Conservation (phyloP, 1,284 basidiomycete genomes). For the Flammula alnicola region DNA sequence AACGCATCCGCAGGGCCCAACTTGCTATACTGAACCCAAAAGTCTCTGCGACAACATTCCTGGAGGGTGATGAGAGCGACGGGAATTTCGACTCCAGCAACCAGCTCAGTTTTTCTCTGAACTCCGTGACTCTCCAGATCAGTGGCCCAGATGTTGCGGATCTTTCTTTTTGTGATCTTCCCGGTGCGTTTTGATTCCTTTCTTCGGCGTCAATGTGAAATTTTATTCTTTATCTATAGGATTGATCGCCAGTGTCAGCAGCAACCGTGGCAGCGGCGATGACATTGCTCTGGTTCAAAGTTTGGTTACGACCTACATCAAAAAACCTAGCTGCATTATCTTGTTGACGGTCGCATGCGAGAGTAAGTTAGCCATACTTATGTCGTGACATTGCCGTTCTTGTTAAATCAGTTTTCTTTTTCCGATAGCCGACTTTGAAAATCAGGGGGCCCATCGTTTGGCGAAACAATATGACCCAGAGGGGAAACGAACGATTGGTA, state of each 20-base stretch:
- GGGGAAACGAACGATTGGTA: constrained; percentile 73
- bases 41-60: constrained; percentile 37
- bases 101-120: constrained; percentile 62
- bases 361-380: constrained; percentile 47
- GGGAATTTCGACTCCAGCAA: constrained; percentile 11
- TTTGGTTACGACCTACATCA: constrained; percentile 64
- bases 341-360: constrained; percentile 75
- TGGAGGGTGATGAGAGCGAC: constrained; percentile 39
- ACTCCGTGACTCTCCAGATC: constrained; percentile 70
- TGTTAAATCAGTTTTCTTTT: background rate
- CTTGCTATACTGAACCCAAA: constrained; percentile 71
- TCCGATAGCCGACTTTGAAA: constrained; percentile 77
- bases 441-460: constrained; percentile 67
- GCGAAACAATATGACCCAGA: constrained; percentile 60
- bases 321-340: constrained; percentile 68
- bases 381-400: background rate
- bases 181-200: constrained; percentile 48
- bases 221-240: constrained; percentile 43
- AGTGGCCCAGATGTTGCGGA: constrained; percentile 70
- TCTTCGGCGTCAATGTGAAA: background rate
- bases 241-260: constrained; percentile 64
- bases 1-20: constrained; percentile 71
- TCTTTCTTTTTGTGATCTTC: constrained; percentile 73
- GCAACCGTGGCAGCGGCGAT: constrained; percentile 45
- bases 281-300: constrained; percentile 69